Evolutionary conservation across 2,329 filamentous ascomycete species (phyloP), one percentile per base, ranked within the genome.

Genomic region (Colletotrichum tanaceti): DNA sequence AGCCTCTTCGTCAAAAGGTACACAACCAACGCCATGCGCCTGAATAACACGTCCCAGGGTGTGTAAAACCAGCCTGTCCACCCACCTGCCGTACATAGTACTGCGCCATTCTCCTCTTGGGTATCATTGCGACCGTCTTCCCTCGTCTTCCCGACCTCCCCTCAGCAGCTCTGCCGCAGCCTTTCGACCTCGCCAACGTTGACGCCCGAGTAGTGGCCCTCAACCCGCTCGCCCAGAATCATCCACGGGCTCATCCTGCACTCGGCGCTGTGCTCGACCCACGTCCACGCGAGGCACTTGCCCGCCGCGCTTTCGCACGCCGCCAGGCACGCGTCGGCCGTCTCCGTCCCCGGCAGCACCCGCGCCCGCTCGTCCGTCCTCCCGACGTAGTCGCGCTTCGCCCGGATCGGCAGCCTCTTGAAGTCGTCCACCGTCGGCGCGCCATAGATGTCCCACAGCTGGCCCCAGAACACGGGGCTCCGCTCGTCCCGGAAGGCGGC

Each of bases 261-360:
- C 65, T 76, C 73, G 71, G 77, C 74, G 24, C 71, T 75, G 35
- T 71, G 73, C 58, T 78, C 75, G 41, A 86, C 81, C 76, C 82
- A 87, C 32, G 80, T 82, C 85, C 85, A 87, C 28, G 85, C 84
- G 62, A 87, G 75, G 69, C 85, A 87, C 67, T 75, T 74, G 35
- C 72, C 73, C n/a, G 75, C 72, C 44, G 78, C 76, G 39, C 75
- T 72, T 28, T 78, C 73, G 76, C 85, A 87, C 46, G 81, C 78
- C 18, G 74, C 74, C 68, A 81, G 71, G 72, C 85, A 87, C 43
- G 78, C 78, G 38, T 82, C 80, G 7, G 80, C 78, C 53, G 77
- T 79, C 43, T 73, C 72, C 13, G 84, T 76, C 44, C 77, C 74
- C 14, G 74, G 72, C 70, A 80, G 77, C 22, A 78, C 79, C 63